A percentile compares a stretch with the other conserved stretches of the same genome.
Conservation (phyloP, 495 filamentous ascomycete species). For the Oidiodendron maius region DNA sequence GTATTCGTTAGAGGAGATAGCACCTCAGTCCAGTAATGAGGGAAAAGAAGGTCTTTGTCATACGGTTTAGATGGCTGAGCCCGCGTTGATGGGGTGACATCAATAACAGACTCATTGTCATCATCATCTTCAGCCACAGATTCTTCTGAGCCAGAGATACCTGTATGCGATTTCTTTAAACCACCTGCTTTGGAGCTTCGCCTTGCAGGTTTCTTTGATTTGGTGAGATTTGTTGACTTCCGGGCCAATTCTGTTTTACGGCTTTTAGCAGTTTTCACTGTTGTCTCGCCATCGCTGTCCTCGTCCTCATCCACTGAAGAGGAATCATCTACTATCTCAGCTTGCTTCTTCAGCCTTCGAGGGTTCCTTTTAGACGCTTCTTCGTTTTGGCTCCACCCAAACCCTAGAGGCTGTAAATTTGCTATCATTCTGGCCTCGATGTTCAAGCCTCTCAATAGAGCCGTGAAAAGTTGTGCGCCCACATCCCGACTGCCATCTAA, state of each 20-base stretch:
- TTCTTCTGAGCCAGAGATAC: not conserved
- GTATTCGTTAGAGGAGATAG: constrained; percentile 72
- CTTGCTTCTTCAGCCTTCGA: constrained; percentile 16
- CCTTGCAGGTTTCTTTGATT: constrained; percentile 12
- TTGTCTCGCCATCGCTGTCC: constrained; percentile 7
- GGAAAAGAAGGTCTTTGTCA: constrained; percentile 31
- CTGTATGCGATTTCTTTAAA: constrained; percentile 23
- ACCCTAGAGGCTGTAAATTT: constrained; percentile 82
- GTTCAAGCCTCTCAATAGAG: constrained; percentile 74
- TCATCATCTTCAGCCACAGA: constrained; percentile 28
- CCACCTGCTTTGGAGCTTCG: constrained; percentile 4
- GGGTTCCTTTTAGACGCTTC: constrained; percentile 42
- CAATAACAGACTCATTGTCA: constrained; percentile 33
- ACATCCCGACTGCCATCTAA: constrained; percentile 83
- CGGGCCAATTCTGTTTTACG: constrained; percentile 11
- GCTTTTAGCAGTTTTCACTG: constrained; percentile 6
- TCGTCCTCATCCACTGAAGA: constrained; percentile 28
- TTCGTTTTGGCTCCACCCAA: constrained; percentile 86
- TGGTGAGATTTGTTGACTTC: constrained; percentile 15
- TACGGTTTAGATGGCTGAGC: constrained; percentile 25
- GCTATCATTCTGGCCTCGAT: constrained; percentile 76
- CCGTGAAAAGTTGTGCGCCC: constrained; percentile 86
- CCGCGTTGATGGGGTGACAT: constrained; percentile 30
- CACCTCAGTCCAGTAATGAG: constrained; percentile 90
- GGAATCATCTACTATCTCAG: constrained; percentile 17